Conservation (phyloP, 2,329 filamentous ascomycete genomes). For the Fusarium multiceps region DNA sequence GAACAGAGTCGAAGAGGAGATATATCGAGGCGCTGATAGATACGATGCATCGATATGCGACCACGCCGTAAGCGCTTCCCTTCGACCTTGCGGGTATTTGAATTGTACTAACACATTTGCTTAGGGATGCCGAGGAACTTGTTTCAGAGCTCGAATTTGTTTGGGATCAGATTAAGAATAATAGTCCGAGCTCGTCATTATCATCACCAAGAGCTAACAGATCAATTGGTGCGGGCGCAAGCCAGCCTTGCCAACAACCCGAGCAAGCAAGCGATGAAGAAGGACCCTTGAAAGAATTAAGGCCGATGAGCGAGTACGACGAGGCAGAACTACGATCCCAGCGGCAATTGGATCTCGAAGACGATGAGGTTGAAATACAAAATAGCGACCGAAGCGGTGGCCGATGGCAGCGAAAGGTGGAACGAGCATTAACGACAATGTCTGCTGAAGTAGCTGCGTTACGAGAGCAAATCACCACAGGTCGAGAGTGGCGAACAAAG, state of each 20-base stretch:
- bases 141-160: constrained; percentile 98
- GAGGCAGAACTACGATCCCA: constrained; percentile 70
- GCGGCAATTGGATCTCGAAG: constrained; percentile 58
- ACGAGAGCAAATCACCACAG: constrained; percentile 86
- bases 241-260: constrained; percentile 60
- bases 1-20: constrained; percentile 91
- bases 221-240: constrained; percentile 40
- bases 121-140: constrained; percentile 82
- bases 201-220: constrained; percentile 64
- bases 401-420: constrained; percentile 84
- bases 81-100: neutral
- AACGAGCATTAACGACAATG: constrained; percentile 86
- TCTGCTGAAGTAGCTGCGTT: constrained; percentile 93
- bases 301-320: constrained; percentile 87
- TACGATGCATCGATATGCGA: constrained; percentile 97
- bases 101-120: constrained; percentile 34
- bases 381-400: constrained; percentile 51
- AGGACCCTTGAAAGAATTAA: constrained; percentile 75
- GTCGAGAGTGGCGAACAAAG: constrained; percentile 75
- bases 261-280: constrained; percentile 62
- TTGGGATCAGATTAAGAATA: constrained; percentile 97
- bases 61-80: constrained; percentile 71
- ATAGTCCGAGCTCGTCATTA: constrained; percentile 72
- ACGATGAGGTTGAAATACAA: constrained; percentile 56
- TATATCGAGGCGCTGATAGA: constrained; percentile 96